A percentile compares a stretch with the other conserved stretches of the same genome.
Evolutionary conservation across 345 rosid genomes (phyloP).

Genomic region (Citropsis articulata): DNA sequence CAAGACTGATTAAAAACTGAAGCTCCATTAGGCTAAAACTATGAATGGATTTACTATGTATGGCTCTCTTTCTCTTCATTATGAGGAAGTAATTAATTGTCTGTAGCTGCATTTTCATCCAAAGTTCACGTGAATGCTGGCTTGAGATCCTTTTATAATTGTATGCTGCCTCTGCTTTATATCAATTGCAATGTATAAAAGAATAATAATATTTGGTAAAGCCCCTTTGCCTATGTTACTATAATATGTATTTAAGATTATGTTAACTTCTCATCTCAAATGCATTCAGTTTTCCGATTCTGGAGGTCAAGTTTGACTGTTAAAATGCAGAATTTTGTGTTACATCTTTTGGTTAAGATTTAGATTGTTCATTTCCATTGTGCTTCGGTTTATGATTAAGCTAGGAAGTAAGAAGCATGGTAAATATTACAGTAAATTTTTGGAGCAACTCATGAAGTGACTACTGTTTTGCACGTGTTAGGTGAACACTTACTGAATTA

Average conservation of each 20-base stretch:
- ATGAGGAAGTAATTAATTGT: neutral
- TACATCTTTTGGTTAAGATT: neutral
- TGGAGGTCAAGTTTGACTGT: neutral
- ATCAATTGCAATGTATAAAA: neutral
- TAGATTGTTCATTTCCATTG: neutral
- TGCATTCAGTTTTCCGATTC: neutral
- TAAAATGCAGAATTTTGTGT: neutral
- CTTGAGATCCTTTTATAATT: neutral
- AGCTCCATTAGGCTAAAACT: slow-evolving; percentile 1
- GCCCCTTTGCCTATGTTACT: neutral
- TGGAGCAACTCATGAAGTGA: no score
- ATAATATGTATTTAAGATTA: neutral
- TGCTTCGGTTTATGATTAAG: neutral
- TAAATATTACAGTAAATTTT: no score
- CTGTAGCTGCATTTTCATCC: neutral
- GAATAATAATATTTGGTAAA: neutral
- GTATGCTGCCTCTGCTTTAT: neutral
- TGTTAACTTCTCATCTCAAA: neutral
- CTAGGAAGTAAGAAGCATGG: neutral
- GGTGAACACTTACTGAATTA: no score
- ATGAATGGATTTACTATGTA: neutral
- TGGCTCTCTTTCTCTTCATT: neutral
- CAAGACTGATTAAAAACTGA: slow-evolving; percentile 11
- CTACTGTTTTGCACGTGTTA: no score
- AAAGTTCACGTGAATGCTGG: slow-evolving; percentile 5